Evolutionary conservation across 2,329 filamentous ascomycete genomes (phyloP), one percentile per base, ranked within the genome.

Genomic region (Penicillium fuscoglaucum): DNA sequence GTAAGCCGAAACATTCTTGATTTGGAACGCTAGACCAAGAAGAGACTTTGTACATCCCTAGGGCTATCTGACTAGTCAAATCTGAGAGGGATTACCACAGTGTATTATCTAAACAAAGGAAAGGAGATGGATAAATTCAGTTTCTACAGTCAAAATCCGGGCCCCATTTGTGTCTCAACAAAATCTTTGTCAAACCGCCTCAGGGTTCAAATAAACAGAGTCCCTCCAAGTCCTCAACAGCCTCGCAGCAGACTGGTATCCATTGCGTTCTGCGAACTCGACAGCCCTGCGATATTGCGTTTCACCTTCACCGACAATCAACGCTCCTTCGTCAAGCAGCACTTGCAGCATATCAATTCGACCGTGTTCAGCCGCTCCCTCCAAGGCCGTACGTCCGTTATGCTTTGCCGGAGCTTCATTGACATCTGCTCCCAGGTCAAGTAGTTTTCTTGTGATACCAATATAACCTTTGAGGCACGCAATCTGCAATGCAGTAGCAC

Each of bases 271-370:
- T 4, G 61, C 66, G 37, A 69, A 57, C 26, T 55, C 43, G 3
- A 67, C 31, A 19, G 65, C 64, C 21, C 57, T 19, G 7, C 41
- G 41, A 52, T 61, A 67, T 13, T 63, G 52, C 33, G 31, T 19
- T 21, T 57, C 24, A 19, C 54, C 50, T n/a, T 44, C 46, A 10
- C 62, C 64, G 2, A 46, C 43, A 8, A 66, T 35, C 17, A 52
- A 24, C 2, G 62, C 69, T 24, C 66, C 68, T 26, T 61, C 53
- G 13, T 70, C 51, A 9, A 73, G 52, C 17, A 73, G 65, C 39
- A 72, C 51, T 35, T 70, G 61, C 13, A 71, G 40, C 61, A 68
- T 67, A 44, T 72, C 70, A 19, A 73, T 62, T 10, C 66, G 65
- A 26, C 70, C 70, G 15, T 66, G 44, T 48, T 72, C 67, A 37